Evolutionary conservation across 2,329 filamentous ascomycete species (phyloP).

Genomic region (Cladobotryum protrusum): DNA sequence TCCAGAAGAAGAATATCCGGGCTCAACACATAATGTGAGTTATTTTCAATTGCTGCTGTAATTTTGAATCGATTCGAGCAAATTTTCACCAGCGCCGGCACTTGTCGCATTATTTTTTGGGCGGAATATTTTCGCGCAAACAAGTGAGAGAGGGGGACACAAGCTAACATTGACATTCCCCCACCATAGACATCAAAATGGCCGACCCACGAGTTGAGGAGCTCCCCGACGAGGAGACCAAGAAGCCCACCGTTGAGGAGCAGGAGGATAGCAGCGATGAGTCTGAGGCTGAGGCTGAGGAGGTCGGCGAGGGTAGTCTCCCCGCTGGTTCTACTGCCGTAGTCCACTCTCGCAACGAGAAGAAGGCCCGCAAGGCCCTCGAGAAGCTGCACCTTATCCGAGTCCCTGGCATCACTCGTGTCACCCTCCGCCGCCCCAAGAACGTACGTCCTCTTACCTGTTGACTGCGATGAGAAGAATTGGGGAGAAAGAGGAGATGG

Average conservation of each 20-base stretch:
- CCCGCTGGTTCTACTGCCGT: slow-evolving; percentile 83
- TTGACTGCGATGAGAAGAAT: background rate
- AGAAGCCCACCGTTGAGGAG: slow-evolving; percentile 74
- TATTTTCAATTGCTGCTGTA: background rate
- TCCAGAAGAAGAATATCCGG: slow-evolving; percentile 27
- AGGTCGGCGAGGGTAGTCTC: slow-evolving; percentile 68
- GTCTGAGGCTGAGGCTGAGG: slow-evolving; percentile 61
- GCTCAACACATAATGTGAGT: slow-evolving; percentile 32
- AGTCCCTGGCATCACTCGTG: slow-evolving; percentile 93
- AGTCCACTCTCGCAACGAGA: slow-evolving; percentile 98
- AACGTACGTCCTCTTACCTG: slow-evolving; percentile 66
- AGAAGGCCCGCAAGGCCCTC: slow-evolving; percentile 99
- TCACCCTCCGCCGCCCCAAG: slow-evolving; percentile 96
- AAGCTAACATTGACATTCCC: slow-evolving; percentile 22
- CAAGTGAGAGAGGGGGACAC: slow-evolving; percentile 13
- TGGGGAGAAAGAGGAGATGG: slow-evolving; percentile 19
- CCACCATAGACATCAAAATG: slow-evolving; percentile 58
- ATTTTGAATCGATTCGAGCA: background rate
- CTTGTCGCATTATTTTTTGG: background rate
- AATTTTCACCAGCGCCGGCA: background rate
- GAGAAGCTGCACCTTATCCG: slow-evolving; percentile 97
- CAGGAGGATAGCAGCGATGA: slow-evolving; percentile 68
- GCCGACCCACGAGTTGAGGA: slow-evolving; percentile 97
- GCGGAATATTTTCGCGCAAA: slow-evolving; percentile 15
- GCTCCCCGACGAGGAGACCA: slow-evolving; percentile 82